These are phyloP conservation scores for Saitozyma podzolica DNA, from an alignment of 768 basidiomycete genomes.

Conservation along the genomic window DNA sequence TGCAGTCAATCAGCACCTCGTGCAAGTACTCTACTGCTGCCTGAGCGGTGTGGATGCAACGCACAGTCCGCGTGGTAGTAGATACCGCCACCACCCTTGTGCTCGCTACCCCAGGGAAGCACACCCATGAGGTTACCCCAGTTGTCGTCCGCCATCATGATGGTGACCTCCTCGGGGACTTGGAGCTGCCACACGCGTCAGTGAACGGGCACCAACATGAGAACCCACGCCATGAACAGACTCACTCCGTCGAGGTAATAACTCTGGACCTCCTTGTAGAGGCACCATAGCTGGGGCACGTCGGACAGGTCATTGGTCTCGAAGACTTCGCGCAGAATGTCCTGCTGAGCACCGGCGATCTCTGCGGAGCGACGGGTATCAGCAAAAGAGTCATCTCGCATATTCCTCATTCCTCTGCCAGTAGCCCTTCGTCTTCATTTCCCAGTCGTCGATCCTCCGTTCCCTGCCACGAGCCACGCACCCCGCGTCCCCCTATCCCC, in stretches of 20 bases:
- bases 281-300: constrained; percentile 67
- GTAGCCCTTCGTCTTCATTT: no score
- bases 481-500: no score
- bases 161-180: constrained; percentile 35
- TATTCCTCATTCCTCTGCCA: no score
- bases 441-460: no score
- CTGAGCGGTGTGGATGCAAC: constrained; percentile 5
- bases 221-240: neutral
- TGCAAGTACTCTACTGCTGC: neutral
- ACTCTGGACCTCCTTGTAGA: constrained; percentile 65
- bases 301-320: constrained; percentile 50
- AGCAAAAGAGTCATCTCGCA: neutral
- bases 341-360: constrained; percentile 64
- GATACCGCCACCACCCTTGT: constrained; percentile 67
- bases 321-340: constrained; percentile 62
- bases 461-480: no score
- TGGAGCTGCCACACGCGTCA: constrained; percentile 18
- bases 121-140: constrained; percentile 72
- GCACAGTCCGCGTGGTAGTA: constrained; percentile 62
- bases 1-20: neutral
- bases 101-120: constrained; percentile 60
- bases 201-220: neutral
- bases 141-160: constrained; percentile 63
- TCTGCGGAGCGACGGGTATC: constrained; percentile 55
- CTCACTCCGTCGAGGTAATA: constrained; percentile 56